phyloP scores from a whole-genome alignment of 805 yeast genomes.

The Maudiozyma barnettii region DNA sequence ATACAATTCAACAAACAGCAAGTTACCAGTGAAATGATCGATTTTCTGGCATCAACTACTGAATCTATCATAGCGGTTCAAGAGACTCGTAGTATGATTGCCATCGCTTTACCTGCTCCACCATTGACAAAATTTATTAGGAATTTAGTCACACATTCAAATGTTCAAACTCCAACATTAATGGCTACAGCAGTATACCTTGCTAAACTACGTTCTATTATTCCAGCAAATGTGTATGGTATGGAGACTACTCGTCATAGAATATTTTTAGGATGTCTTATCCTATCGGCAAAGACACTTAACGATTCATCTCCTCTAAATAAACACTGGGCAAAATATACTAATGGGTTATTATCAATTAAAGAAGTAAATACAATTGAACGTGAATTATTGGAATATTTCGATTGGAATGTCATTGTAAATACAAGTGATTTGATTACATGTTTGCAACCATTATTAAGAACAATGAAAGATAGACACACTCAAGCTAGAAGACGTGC shows the following conservation, averaged over 20 bases:
- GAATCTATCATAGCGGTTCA: conserved; percentile 15
- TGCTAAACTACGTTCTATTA: conserved; percentile 44
- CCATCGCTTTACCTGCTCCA: conserved; percentile 28
- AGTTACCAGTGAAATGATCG: conserved; percentile 25
- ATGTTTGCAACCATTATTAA: conserved; percentile 64
- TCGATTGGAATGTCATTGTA: conserved; percentile 79
- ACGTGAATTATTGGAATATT: conserved; percentile 69
- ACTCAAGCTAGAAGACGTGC: not conserved
- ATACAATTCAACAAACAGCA: conserved; percentile 19
- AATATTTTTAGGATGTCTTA: conserved; percentile 79
- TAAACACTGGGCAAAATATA: conserved; percentile 92
- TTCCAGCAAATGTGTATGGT: conserved; percentile 85
- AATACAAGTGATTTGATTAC: conserved; percentile 58
- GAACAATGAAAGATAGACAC: conserved; percentile 37
- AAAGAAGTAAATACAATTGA: conserved; percentile 86
- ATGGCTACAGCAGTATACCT: conserved; percentile 87
- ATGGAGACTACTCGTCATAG: conserved; percentile 90
- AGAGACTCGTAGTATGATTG: conserved; percentile 6
- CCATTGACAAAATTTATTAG: conserved; percentile 57
- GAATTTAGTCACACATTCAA: conserved; percentile 64
- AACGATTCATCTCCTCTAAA: conserved; percentile 93
- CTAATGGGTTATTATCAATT: conserved; percentile 70
- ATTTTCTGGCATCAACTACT: conserved; percentile 21
- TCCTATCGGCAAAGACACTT: conserved; percentile 83
- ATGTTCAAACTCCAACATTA: conserved; percentile 89